Evolutionary conservation across 495 filamentous ascomycete genomes (phyloP).

Genomic region (Haplographium delicatum): DNA sequence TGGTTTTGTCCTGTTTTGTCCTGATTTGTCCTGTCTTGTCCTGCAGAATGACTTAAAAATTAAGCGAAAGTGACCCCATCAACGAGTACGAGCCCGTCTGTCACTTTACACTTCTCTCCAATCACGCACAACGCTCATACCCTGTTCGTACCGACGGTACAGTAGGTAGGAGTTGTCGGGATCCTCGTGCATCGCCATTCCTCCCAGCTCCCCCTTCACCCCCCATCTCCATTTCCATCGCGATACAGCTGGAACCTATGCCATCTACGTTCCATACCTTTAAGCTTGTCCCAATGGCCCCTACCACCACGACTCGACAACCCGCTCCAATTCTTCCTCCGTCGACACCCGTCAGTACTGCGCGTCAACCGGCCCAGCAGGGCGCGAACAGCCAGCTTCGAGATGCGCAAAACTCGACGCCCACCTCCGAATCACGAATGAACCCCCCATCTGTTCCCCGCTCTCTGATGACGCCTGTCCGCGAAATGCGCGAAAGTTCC

Average conservation of each 20-base stretch:
- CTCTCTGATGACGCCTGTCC: constrained; percentile 20
- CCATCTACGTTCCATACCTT: constrained; percentile 25
- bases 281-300: constrained; percentile 25
- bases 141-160: too few relatives aligned
- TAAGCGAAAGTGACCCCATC: too few relatives aligned
- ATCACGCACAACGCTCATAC: too few relatives aligned
- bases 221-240: neutral
- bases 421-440: constrained; percentile 23
- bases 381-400: constrained; percentile 9
- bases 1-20: too few relatives aligned
- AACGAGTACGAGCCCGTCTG: too few relatives aligned
- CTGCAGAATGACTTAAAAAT: too few relatives aligned
- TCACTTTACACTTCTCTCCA: too few relatives aligned
- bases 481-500: constrained; percentile 26
- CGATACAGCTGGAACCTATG: constrained; percentile 3
- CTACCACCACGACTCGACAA: constrained; percentile 14
- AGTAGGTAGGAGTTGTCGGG: too few relatives aligned
- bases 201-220: too few relatives aligned
- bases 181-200: too few relatives aligned
- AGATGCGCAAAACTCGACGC: constrained; percentile 15
- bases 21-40: too few relatives aligned
- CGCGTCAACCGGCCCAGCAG: constrained; percentile 11
- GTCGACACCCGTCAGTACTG: constrained; percentile 16
- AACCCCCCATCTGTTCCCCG: constrained; percentile 23
- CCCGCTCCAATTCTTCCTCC: constrained; percentile 22